Evolutionary conservation across 495 filamentous ascomycete species (phyloP).

Genomic region (Pyronema domesticum): DNA sequence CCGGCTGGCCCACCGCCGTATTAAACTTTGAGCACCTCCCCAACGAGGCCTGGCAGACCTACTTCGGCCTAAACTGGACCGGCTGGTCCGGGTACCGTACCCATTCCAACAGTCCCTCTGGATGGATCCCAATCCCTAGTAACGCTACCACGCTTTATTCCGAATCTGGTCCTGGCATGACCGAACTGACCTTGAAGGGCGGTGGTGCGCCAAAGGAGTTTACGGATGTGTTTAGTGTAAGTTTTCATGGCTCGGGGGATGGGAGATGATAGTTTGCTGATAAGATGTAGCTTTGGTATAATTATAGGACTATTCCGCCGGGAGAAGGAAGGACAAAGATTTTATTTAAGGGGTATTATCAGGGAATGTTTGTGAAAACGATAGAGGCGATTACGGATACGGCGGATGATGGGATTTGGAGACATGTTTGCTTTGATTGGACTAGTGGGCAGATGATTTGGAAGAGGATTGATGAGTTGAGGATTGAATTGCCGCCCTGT

Average conservation of each 20-base stretch:
- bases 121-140: slow-evolving; percentile 8
- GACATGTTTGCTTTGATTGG: slow-evolving; percentile 3
- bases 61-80: slow-evolving; percentile 5
- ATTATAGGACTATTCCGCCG: neutral
- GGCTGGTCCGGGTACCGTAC: slow-evolving; percentile 1
- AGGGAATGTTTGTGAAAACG: neutral
- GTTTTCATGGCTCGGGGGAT: neutral
- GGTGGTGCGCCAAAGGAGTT: too few relatives aligned
- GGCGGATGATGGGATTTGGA: neutral
- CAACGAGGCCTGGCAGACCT: neutral
- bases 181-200: neutral
- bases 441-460: neutral
- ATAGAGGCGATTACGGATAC: slow-evolving; percentile 1
- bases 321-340: neutral
- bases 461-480: neutral
- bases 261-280: neutral
- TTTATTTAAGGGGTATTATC: neutral
- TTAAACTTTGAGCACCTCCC: slow-evolving; percentile 6
- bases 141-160: slow-evolving; percentile 6
- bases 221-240: neutral
- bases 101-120: slow-evolving; percentile 1
- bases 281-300: neutral
- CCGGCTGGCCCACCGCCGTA: neutral
- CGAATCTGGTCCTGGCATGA: neutral
- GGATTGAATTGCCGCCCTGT: neutral